phyloP scores from a whole-genome alignment of 257 asterid species.

The Nicotiana otophora region DNA sequence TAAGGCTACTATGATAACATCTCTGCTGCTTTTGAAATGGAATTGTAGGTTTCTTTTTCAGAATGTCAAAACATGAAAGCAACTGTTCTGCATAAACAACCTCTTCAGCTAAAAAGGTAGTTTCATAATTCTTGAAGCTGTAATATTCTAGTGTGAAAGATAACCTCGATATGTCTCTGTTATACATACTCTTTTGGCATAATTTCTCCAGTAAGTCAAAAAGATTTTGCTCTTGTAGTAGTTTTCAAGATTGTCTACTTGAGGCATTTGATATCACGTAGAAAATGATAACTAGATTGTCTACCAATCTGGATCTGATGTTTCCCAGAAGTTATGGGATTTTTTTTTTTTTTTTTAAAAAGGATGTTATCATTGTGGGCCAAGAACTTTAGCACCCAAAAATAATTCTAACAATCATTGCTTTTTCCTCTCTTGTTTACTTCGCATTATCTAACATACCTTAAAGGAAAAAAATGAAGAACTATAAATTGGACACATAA shows the following conservation, averaged over 20 bases:
- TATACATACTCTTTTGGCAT: neutral
- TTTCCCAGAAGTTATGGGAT: neutral
- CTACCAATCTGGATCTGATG: neutral
- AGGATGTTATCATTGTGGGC: neutral
- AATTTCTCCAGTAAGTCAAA: neutral
- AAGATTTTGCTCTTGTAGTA: neutral
- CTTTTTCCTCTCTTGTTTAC: neutral
- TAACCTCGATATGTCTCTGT: neutral
- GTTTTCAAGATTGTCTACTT: neutral
- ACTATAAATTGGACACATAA: neutral
- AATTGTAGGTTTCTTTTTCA: slow-evolving; percentile 63
- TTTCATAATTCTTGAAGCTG: slow-evolving; percentile 3
- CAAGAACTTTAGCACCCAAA: neutral
- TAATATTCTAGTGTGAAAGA: neutral
- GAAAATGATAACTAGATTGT: neutral
- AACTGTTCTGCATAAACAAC: slow-evolving; percentile 59
- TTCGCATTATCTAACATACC: neutral
- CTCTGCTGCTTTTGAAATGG: slow-evolving; percentile 15
- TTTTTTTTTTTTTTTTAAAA: neutral
- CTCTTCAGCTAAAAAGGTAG: slow-evolving; percentile 77
- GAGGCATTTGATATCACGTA: neutral
- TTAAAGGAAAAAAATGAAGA: neutral
- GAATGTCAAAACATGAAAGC: slow-evolving; percentile 77
- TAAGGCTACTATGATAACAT: slow-evolving; percentile 6
- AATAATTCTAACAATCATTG: neutral